These are phyloP conservation scores for Orbilia oligospora DNA, from an alignment of 2,329 filamentous ascomycete genomes.

Conservation along the genomic window DNA sequence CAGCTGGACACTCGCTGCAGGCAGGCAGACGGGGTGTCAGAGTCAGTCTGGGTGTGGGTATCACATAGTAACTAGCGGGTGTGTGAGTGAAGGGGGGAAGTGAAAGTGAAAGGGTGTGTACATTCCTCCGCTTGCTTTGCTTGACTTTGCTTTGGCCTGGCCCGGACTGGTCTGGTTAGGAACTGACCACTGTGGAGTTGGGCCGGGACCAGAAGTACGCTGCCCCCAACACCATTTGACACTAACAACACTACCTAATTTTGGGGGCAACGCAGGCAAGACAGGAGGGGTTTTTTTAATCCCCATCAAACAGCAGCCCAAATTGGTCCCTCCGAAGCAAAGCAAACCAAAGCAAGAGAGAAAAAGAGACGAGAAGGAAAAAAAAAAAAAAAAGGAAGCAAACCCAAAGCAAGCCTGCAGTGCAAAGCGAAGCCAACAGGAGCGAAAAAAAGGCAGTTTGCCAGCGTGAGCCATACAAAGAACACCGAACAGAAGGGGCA, in stretches of 20 bases:
- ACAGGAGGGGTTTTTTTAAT: constrained; percentile 51
- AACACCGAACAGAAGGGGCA: constrained; percentile 55
- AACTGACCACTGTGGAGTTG: constrained; percentile 45
- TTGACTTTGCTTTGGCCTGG: constrained; percentile 26
- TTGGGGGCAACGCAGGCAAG: constrained; percentile 36
- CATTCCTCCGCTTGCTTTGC: no score
- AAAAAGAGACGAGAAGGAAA: background rate
- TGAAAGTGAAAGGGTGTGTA: constrained; percentile 17
- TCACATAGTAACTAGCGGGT: background rate
- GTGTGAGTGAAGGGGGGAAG: background rate
- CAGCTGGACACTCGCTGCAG: background rate
- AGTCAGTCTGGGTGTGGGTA: background rate
- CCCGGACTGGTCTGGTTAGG: constrained; percentile 12
- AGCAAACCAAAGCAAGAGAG: background rate
- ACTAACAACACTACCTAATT: constrained; percentile 7
- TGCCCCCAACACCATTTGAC: constrained; percentile 24
- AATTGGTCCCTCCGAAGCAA: background rate
- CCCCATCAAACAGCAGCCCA: constrained; percentile 65
- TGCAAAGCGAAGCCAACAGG: constrained; percentile 6
- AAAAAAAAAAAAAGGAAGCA: background rate
- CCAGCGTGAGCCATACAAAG: constrained; percentile 47
- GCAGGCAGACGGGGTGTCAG: constrained; percentile 4
- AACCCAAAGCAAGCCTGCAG: background rate
- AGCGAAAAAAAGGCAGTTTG: constrained; percentile 56
- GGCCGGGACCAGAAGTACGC: constrained; percentile 57